Conservation (phyloP, 202 grass and related monocot species). For the Sporobolus alterniflorus region DNA sequence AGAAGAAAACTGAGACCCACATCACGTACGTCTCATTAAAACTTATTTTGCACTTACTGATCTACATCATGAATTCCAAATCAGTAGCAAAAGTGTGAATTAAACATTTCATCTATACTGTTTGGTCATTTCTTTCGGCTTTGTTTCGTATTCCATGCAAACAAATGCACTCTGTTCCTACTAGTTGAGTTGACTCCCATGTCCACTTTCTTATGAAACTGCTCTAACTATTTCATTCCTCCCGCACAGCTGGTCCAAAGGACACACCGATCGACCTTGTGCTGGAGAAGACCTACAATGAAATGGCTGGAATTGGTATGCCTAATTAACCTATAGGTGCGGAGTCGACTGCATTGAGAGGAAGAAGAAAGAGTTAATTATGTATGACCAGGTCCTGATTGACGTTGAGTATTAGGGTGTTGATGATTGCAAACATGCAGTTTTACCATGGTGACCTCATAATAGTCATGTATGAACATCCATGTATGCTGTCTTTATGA, state of each 20-base stretch:
- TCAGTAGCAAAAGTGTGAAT: not conserved
- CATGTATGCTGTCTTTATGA: not conserved
- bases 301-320: constrained; percentile 88
- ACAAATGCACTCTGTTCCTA: not conserved
- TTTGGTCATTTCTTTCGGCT: not conserved
- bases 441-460: not conserved
- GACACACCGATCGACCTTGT: constrained; percentile 89
- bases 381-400: not conserved
- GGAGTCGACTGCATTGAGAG: not conserved
- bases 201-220: constrained; percentile 11
- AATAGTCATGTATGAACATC: not conserved
- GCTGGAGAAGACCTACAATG: constrained; percentile 92
- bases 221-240: not conserved
- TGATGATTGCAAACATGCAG: not conserved
- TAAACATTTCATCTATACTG: not conserved
- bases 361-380: not conserved
- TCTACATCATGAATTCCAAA: not conserved
- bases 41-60: constrained; percentile 10
- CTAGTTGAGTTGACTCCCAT: not conserved
- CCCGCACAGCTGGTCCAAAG: constrained; percentile 73
- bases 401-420: not conserved
- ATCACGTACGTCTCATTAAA: constrained; percentile 50
- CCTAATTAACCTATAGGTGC: constrained; percentile 83
- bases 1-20: constrained; percentile 84
- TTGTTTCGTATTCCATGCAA: not conserved